Evolutionary conservation across 2,329 filamentous ascomycete species (phyloP).

Genomic region (Neopestalotiopsis rosae): DNA sequence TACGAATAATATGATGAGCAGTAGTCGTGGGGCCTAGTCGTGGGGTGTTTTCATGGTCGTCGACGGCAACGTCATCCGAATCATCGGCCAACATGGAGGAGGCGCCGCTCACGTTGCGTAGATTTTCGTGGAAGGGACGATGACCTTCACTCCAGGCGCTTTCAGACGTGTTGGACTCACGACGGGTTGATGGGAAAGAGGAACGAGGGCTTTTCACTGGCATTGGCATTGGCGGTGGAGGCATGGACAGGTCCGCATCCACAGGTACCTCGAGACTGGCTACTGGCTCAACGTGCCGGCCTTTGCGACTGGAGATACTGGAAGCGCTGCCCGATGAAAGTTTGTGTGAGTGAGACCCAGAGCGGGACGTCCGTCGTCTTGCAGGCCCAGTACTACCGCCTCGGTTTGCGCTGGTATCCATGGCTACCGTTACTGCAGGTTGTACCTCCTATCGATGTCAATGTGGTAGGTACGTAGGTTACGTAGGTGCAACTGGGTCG

Average conservation of each 20-base stretch:
- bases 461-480: too few species aligned
- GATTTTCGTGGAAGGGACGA: constrained; percentile 28
- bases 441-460: background rate
- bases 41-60: constrained; percentile 55
- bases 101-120: constrained; percentile 8
- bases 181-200: constrained; percentile 46
- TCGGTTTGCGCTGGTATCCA: constrained; percentile 21
- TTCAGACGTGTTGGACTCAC: constrained; percentile 49
- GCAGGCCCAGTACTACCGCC: constrained; percentile 21
- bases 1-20: constrained; percentile 24
- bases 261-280: constrained; percentile 62
- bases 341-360: constrained; percentile 41
- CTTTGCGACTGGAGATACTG: constrained; percentile 54
- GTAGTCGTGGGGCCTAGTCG: constrained; percentile 43
- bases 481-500: background rate
- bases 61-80: constrained; percentile 50
- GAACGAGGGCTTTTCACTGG: constrained; percentile 43
- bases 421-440: background rate
- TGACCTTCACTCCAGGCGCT: constrained; percentile 42
- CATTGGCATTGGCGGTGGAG: constrained; percentile 53
- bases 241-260: constrained; percentile 70
- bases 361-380: constrained; percentile 28
- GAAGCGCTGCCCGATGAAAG: constrained; percentile 42
- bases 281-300: constrained; percentile 60
- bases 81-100: background rate